These are phyloP conservation scores for Aspergillus ellipticus DNA, from an alignment of 495 filamentous ascomycete species.

Conservation along the genomic window DNA sequence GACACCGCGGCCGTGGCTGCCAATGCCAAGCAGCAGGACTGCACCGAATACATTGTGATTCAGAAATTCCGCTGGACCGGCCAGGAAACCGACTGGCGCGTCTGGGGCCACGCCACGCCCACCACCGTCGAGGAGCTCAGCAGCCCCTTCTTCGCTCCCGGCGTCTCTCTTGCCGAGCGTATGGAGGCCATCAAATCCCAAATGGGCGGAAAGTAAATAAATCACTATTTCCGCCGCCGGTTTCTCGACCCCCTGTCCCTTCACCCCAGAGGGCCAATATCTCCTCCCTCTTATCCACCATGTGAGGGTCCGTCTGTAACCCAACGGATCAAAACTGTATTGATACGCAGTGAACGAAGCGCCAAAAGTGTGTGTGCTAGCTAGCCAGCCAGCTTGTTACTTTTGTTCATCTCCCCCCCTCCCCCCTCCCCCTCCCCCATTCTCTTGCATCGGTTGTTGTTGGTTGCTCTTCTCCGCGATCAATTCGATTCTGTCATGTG, in stretches of 20 bases:
- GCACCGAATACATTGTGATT: slow-evolving; percentile 76
- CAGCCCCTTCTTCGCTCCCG: slow-evolving; percentile 31
- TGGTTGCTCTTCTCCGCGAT: not conserved
- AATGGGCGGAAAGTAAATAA: slow-evolving; percentile 21
- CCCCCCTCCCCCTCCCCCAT: not conserved
- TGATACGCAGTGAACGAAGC: not conserved
- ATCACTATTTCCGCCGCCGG: not conserved
- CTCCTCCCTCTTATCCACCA: too few relatives aligned
- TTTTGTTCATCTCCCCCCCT: too few relatives aligned
- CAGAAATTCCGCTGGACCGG: slow-evolving; percentile 58
- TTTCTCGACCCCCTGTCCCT: not conserved
- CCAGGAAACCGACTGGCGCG: slow-evolving; percentile 60
- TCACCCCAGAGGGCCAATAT: not conserved
- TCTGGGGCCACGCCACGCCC: slow-evolving; percentile 69
- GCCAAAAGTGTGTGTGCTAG: not conserved
- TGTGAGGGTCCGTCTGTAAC: too few relatives aligned
- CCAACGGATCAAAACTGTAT: not conserved
- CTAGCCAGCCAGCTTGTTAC: not conserved
- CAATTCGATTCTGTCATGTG: not conserved
- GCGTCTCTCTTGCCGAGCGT: slow-evolving; percentile 30
- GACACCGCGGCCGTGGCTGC: not conserved
- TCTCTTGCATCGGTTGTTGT: not conserved
- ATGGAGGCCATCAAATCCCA: slow-evolving; percentile 30
- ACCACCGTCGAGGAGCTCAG: slow-evolving; percentile 50
- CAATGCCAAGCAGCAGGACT: slow-evolving; percentile 55